Conservation (phyloP, 495 filamentous ascomycete species). For the Terfezia boudieri region DNA sequence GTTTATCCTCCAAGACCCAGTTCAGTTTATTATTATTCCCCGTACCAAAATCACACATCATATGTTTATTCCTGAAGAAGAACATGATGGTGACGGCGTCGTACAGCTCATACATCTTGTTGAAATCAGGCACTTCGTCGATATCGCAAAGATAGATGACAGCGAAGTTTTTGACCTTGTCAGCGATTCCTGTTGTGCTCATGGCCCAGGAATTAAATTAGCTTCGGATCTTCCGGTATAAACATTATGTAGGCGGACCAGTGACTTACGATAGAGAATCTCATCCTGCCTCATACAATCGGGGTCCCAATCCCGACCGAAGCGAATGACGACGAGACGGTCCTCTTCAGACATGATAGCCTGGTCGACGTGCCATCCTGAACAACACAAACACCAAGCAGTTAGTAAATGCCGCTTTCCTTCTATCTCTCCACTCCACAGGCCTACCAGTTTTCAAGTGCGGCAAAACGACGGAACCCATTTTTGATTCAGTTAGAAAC, state of each 20-base stretch:
- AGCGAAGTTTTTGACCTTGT: constrained; percentile 71
- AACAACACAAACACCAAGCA: too few species aligned
- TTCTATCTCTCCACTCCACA: too few species aligned
- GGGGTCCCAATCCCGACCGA: constrained; percentile 58
- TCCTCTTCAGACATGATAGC: constrained; percentile 85
- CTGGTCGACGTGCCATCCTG: constrained; percentile 82
- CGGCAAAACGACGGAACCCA: constrained; percentile 84
- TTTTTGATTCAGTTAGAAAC: constrained; percentile 14
- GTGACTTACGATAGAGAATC: constrained; percentile 46
- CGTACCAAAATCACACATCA: constrained; percentile 96
- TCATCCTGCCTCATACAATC: constrained; percentile 87
- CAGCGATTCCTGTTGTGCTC: constrained; percentile 33
- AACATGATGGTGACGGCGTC: constrained; percentile 45
- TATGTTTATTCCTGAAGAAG: constrained; percentile 97
- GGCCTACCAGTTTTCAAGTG: constrained; percentile 48
- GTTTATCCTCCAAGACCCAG: constrained; percentile 94
- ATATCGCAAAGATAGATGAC: constrained; percentile 95
- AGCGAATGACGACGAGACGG: constrained; percentile 84
- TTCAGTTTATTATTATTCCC: constrained; percentile 98
- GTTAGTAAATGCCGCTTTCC: too few species aligned
- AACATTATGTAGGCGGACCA: constrained; percentile 12
- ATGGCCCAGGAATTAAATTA: not conserved
- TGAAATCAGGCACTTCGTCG: constrained; percentile 91
- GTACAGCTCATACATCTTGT: constrained; percentile 58
- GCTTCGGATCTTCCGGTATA: constrained; percentile 18